Conservation (phyloP, 176 grass and related monocot species). For the Musa beccarii region DNA sequence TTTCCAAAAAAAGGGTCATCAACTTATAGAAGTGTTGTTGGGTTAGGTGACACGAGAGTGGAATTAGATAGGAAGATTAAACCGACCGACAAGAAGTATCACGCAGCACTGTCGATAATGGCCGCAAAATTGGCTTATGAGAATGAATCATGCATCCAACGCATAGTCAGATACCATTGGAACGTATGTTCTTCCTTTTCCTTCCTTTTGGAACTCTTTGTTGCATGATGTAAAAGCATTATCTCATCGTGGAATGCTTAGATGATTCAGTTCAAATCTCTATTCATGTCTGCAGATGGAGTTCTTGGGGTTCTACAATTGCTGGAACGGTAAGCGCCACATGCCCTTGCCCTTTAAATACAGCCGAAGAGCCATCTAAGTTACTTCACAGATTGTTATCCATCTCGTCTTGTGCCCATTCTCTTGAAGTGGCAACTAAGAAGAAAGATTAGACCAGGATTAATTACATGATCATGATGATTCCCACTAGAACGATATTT, state of each 20-base stretch:
- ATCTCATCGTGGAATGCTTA: neutral
- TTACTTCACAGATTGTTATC: no score
- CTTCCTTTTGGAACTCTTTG: no score
- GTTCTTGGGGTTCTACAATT: conserved; percentile 56
- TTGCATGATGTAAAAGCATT: neutral
- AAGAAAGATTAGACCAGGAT: no score
- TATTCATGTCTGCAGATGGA: conserved; percentile 44
- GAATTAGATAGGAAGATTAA: conserved; percentile 55
- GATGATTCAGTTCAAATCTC: neutral
- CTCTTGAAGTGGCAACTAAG: no score
- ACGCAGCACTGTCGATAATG: conserved; percentile 66
- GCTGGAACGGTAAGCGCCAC: conserved; percentile 54
- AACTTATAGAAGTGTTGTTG: conserved; percentile 39
- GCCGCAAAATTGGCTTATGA: conserved; percentile 74
- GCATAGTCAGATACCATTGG: conserved; percentile 40
- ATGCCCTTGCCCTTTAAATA: neutral
- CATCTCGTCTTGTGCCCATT: no score
- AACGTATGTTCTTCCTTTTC: neutral
- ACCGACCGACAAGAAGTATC: conserved; percentile 35
- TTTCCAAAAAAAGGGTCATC: conserved; percentile 39
- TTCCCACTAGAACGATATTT: no score
- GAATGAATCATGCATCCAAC: conserved; percentile 39
- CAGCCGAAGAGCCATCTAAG: neutral
- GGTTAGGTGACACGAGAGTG: conserved; percentile 48
- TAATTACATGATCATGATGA: no score